Evolutionary conservation across 164 flowering plant genomes (phyloP).

Genomic region (Akebia trifoliata): DNA sequence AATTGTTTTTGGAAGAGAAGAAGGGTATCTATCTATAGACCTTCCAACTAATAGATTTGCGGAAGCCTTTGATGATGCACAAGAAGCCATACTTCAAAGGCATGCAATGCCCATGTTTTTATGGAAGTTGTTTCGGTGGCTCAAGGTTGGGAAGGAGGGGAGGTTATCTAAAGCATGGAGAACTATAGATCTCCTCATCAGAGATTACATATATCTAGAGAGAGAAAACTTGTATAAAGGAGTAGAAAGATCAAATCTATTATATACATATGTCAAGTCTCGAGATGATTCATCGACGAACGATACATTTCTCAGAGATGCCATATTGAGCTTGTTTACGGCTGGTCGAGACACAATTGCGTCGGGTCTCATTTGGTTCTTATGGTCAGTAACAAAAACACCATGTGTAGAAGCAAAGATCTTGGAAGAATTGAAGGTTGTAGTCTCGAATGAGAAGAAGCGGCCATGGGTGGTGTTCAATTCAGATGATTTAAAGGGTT

Average conservation of each 20-base stretch:
- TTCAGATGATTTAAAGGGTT: too few relatives aligned
- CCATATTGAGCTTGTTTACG: background rate
- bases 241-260: background rate
- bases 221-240: background rate
- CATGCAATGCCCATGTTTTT: conserved; percentile 1
- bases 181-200: background rate
- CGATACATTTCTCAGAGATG: conserved; percentile 1
- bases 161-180: background rate
- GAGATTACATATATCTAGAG: background rate
- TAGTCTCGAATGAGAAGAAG: background rate
- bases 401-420: background rate
- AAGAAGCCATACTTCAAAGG: background rate
- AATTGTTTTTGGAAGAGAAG: background rate
- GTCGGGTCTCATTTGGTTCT: background rate
- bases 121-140: background rate
- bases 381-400: background rate
- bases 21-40: background rate
- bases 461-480: too few relatives aligned
- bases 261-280: background rate
- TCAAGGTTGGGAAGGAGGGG: background rate
- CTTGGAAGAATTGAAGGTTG: background rate
- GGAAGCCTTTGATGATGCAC: background rate
- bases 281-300: background rate
- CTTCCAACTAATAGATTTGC: background rate
- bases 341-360: background rate